Base-by-base conservation (phyloP, 2,329 filamentous ascomycete species). In the Penicillium sp. region DNA sequence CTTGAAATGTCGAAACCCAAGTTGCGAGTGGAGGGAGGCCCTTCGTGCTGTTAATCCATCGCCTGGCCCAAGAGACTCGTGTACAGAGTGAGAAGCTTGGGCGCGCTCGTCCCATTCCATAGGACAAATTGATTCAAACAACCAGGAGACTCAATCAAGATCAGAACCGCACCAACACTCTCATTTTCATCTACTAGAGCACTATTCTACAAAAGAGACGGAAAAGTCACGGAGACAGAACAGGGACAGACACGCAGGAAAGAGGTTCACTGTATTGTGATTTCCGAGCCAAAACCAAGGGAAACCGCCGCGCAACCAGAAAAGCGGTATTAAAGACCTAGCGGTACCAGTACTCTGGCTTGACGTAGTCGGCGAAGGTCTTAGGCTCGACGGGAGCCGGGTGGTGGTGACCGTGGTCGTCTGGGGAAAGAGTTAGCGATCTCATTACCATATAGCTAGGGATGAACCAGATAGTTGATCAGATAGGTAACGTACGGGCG, bases 341-440 rank as follows among this genome's bases (percentile, higher is more conserved):
- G 69, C 68, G 67, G 69, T 92, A 95, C 80, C 84, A 84, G 82
- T 97, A 99, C 72, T 96, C 84, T 54, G 91, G 89, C 82, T 88
- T 90, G 77, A 99, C 84, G 76, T 82, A 97, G 80, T 99, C 88
- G 75, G 89, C 89, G 72, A 97, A 92, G 64, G 89, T 95, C 86
- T 96, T 95, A 72, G 90, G 89, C 77, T 95, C 89, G 74, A 86
- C 82, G 71, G 79, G 79, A 62, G 74, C 70, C 66, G 82, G 77
- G 64, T 75, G 70, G 53, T 69, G 49, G 59, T 62, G 64, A 55
- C 57, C 58, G 59, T 67, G 64, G 54, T 69, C 65, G 60, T 74
- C 64, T 71, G 37, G 30, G 16, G n/a, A 29, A 6, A 27, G 40
- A 7, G 43, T 58, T 40, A 57, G 56, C 34, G 34, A 14, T 16